Evolutionary conservation across 2,329 filamentous ascomycete species (phyloP), one percentile per base, ranked within the genome.

Genomic region (Exserohilum rostratum): DNA sequence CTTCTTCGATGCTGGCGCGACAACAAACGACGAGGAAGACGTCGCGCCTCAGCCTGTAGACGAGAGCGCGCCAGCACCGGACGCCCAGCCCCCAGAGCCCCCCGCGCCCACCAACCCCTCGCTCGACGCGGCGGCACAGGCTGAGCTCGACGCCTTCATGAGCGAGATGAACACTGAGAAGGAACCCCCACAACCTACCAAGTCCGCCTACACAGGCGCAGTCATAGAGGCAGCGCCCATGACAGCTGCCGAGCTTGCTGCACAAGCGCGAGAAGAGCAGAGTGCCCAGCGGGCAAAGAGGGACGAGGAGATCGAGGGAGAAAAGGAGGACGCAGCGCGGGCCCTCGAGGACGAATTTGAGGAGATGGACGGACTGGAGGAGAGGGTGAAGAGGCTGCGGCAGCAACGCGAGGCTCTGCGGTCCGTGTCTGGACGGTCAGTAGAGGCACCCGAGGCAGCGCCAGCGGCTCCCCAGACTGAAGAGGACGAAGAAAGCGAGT

Each of bases 131-230:
- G 58, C 60, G 2, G 67, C 64, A 12, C 63, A 73, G 38, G 66
- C 65, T 11, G 77, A 78, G 29, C 76, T 90, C 2, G 87, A 96
- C 70, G 92, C 69, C 13, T 73, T 74, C 49, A 42, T 74, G 55
- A 57, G 55, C 34, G 76, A 78, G 35, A 77, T 90, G 7, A 86
- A 93, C 70, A 90, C 96, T 68, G 85, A 88, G 49, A 95, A 90
- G 90, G 48, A 62, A 9, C 89, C 90, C 7, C 96, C 96, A 70
- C 89, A 96, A 71, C 89, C 90, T 2, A 87, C 96, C 50, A 31
- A 38, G 17, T 30, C 39, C 15, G 44, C 64, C 12, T 68, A 72
- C 12, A 63, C 71, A 0, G 69, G 67, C 37, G 77, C 77, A 5
- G 77, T 77, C 6, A 79, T 82, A 43, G 75, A 78, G 47, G 73